Percentiles rank a stretch among this genome's conserved stretches.
Evolutionary conservation across 169 alveolate species (phyloP).

Genomic region (Eimeria necatrix): DNA sequence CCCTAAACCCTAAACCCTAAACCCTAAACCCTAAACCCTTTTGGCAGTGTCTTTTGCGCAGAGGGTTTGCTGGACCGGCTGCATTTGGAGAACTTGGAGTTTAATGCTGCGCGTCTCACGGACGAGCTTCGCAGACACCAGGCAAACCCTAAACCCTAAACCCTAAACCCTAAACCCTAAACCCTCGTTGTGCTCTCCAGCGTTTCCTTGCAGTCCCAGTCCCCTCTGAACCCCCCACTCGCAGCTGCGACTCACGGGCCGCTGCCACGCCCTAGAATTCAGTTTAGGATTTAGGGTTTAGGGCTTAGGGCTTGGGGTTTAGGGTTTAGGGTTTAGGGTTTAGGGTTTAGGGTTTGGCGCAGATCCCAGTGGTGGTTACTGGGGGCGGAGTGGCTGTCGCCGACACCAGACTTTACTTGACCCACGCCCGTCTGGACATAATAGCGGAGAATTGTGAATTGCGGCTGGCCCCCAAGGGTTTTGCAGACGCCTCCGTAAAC

Average conservation of each 20-base stretch:
- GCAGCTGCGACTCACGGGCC: neutral
- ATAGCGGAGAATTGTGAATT: slow-evolving; percentile 46
- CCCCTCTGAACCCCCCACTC: neutral
- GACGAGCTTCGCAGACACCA: slow-evolving; percentile 35
- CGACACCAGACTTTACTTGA: slow-evolving; percentile 11
- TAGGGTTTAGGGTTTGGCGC: slow-evolving; percentile 41
- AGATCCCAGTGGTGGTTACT: slow-evolving; percentile 34
- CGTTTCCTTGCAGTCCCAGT: no score
- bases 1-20: slow-evolving; percentile 45
- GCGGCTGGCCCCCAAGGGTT: neutral
- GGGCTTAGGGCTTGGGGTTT: neutral
- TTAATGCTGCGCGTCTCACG: slow-evolving; percentile 47
- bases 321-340: slow-evolving; percentile 53
- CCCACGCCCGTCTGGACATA: slow-evolving; percentile 47
- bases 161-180: slow-evolving; percentile 54
- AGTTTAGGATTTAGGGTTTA: no score
- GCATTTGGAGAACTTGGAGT: slow-evolving; percentile 40
- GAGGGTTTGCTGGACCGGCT: slow-evolving; percentile 65
- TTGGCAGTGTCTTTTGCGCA: neutral
- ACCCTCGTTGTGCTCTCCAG: neutral
- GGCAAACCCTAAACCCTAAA: slow-evolving; percentile 63
- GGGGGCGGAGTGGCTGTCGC: slow-evolving; percentile 49
- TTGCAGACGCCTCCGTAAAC: neutral
- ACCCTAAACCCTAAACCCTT: neutral
- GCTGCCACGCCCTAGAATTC: neutral